A percentile compares a stretch with the other conserved stretches of the same genome.
Evolutionary conservation across 1,139 yeast genomes (phyloP).

Genomic region (Kodamaea derodonti): DNA sequence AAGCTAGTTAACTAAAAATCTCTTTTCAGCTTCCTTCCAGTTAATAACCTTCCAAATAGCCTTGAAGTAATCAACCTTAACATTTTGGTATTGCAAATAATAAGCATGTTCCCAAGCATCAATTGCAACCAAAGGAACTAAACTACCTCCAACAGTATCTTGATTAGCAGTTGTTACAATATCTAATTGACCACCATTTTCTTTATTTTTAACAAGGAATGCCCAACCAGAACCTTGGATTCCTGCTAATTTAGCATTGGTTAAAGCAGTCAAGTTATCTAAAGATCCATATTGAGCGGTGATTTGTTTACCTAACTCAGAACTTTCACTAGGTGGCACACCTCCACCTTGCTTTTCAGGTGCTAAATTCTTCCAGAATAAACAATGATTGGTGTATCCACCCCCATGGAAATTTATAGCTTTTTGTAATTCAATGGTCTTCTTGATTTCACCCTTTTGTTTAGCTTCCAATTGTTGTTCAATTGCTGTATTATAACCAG

Average conservation of each 20-base stretch:
- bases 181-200: constrained; percentile 71
- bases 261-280: constrained; percentile 63
- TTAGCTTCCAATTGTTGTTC: constrained; percentile 77
- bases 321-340: constrained; percentile 59
- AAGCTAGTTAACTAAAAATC: constrained; percentile 37
- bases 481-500: constrained; percentile 77
- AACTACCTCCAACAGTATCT: constrained; percentile 76
- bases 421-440: constrained; percentile 70
- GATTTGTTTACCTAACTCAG: constrained; percentile 62
- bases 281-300: constrained; percentile 68
- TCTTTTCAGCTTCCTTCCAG: constrained; percentile 90
- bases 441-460: constrained; percentile 59
- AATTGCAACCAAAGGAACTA: constrained; percentile 82
- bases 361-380: constrained; percentile 90
- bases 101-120: constrained; percentile 99
- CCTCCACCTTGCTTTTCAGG: constrained; percentile 86
- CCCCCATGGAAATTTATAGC: constrained; percentile 93
- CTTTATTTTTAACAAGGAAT: constrained; percentile 83
- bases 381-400: constrained; percentile 82
- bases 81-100: constrained; percentile 93
- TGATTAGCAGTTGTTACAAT: constrained; percentile 87
- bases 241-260: constrained; percentile 82
- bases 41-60: constrained; percentile 96
- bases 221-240: constrained; percentile 99
- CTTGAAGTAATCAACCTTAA: constrained; percentile 90